Percentiles rank a stretch among this genome's conserved stretches.
phyloP scores from a whole-genome alignment of 352 stramenopile genomes.

The Globisporangium canariense region DNA sequence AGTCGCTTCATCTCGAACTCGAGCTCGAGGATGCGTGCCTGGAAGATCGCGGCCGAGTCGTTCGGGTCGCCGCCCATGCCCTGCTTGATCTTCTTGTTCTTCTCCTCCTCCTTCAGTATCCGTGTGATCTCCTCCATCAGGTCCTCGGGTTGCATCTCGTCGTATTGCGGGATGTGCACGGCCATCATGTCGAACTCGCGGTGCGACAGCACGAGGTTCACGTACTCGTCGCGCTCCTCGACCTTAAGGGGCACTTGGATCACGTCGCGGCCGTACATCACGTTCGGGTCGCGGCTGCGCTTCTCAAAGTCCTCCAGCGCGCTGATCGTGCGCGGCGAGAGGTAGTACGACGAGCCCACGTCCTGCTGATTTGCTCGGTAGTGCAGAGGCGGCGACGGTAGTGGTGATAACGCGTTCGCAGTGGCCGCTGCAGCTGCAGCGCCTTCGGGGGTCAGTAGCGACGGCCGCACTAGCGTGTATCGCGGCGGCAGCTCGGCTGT shows the following conservation, averaged over 20 bases:
- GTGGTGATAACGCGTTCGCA: constrained; percentile 22
- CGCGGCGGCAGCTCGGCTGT: constrained; percentile 13
- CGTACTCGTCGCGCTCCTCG: constrained; percentile 38
- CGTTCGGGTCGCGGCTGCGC: constrained; percentile 21
- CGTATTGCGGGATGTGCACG: constrained; percentile 66
- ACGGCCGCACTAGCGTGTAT: constrained; percentile 16
- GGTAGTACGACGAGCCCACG: constrained; percentile 14
- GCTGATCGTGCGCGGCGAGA: constrained; percentile 27
- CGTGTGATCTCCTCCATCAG: constrained; percentile 58
- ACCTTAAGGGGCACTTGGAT: constrained; percentile 73
- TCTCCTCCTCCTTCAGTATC: constrained; percentile 48
- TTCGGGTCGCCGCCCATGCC: constrained; percentile 12
- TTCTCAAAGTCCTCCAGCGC: constrained; percentile 27
- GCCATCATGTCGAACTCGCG: constrained; percentile 78
- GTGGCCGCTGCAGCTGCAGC: constrained; percentile 2
- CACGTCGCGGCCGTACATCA: constrained; percentile 67
- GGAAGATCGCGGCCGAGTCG: constrained; percentile 46
- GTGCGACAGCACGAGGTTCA: constrained; percentile 73
- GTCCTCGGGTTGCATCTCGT: constrained; percentile 49
- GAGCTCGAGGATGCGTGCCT: constrained; percentile 55
- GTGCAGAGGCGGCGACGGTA: constrained; percentile 21
- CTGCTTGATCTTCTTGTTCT: constrained; percentile 28
- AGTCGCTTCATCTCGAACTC: constrained; percentile 71
- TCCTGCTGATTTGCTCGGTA: constrained; percentile 11
- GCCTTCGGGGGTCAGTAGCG: constrained; percentile 13